phyloP scores from a whole-genome alignment of 768 basidiomycete genomes.

The Russula ochroleuca region DNA sequence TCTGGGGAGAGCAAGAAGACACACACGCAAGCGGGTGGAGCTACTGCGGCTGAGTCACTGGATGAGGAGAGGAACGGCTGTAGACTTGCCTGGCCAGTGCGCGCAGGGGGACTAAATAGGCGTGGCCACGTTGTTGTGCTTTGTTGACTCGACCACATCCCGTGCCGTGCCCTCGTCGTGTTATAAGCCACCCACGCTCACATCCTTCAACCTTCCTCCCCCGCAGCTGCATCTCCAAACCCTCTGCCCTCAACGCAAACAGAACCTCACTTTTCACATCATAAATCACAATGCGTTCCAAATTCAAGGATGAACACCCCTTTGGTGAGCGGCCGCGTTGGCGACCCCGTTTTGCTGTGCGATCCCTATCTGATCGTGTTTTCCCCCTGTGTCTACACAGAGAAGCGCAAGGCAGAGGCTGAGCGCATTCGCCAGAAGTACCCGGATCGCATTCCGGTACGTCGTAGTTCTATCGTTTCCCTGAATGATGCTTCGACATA shows the following conservation, averaged over 20 bases:
- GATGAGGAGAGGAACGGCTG: background rate
- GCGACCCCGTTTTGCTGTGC: slow-evolving; percentile 29
- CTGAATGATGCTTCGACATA: too few species aligned
- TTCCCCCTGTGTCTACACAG: slow-evolving; percentile 40
- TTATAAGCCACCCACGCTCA: slow-evolving; percentile 21
- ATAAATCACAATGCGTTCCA: slow-evolving; percentile 67
- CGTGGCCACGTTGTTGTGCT: slow-evolving; percentile 19
- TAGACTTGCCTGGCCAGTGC: background rate
- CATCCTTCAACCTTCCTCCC: background rate
- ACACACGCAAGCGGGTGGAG: background rate
- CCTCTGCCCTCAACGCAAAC: slow-evolving; percentile 19
- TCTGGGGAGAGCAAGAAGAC: background rate
- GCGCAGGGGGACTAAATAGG: slow-evolving; percentile 11
- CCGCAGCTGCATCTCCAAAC: background rate
- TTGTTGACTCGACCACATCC: slow-evolving; percentile 21
- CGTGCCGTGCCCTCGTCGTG: slow-evolving; percentile 5
- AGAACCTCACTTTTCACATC: slow-evolving; percentile 5
- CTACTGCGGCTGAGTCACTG: background rate
- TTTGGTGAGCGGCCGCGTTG: slow-evolving; percentile 62
- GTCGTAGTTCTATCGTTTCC: slow-evolving; percentile 35
- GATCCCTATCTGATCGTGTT: slow-evolving; percentile 36
- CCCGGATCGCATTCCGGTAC: slow-evolving; percentile 93
- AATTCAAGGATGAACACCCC: slow-evolving; percentile 99
- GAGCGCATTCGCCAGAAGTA: slow-evolving; percentile 99
- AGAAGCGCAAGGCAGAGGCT: slow-evolving; percentile 99